phyloP scores from a whole-genome alignment of 2,329 filamentous ascomycete species.

The Amesomyces nigricolor region DNA sequence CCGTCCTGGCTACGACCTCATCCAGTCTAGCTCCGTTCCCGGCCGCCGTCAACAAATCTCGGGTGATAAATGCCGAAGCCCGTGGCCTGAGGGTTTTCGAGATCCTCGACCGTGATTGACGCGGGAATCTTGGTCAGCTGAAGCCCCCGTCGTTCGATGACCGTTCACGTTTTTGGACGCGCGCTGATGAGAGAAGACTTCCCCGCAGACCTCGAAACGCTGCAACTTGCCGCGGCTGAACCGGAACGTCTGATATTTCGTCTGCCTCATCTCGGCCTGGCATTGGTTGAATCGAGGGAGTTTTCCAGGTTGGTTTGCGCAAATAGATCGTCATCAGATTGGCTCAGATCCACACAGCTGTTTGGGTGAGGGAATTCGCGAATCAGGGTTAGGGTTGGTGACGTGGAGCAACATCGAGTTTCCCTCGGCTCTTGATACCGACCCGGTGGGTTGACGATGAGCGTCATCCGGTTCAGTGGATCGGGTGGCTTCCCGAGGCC shows the following conservation, averaged over 20 bases:
- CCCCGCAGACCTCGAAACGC: too few species aligned
- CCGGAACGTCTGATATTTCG: too few species aligned
- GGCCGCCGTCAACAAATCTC: constrained; percentile 22
- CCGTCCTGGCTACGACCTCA: constrained; percentile 4
- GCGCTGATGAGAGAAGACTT: too few species aligned
- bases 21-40: constrained; percentile 16
- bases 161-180: background rate
- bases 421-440: background rate
- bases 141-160: background rate
- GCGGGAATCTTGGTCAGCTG: background rate
- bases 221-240: too few species aligned
- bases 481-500: constrained; percentile 6
- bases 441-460: background rate
- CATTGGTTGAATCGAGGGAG: too few species aligned
- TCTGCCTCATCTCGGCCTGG: too few species aligned
- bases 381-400: background rate
- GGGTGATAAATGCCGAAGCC: constrained; percentile 1
- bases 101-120: background rate
- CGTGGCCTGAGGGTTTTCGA: background rate
- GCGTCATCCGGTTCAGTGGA: background rate
- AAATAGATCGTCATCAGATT: too few species aligned
- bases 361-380: too few species aligned
- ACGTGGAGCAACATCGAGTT: background rate
- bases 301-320: too few species aligned
- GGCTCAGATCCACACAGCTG: too few species aligned